Evolutionary conservation across 345 rosid genomes (phyloP).

Genomic region (Rhodamnia rubescens): DNA sequence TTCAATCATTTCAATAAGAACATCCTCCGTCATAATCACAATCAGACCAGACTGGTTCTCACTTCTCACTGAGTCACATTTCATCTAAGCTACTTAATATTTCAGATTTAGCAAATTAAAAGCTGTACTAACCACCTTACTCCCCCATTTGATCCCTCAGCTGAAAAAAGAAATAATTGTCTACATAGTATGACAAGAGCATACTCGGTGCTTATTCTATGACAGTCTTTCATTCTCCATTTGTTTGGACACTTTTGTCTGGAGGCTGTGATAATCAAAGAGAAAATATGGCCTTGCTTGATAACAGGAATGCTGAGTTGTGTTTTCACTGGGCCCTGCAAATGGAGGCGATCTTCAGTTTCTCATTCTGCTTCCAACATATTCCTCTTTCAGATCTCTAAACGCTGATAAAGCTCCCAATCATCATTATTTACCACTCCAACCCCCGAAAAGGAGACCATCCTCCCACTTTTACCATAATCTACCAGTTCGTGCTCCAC

Average conservation of each 20-base stretch:
- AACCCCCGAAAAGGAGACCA: not conserved
- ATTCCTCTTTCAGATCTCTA: not conserved
- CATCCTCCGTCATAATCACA: not conserved
- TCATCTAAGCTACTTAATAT: not conserved
- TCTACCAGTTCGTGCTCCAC: not conserved
- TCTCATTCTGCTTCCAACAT: not conserved
- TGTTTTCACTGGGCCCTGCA: not conserved
- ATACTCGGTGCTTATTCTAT: not conserved
- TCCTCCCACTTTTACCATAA: not conserved
- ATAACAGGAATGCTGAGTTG: not conserved
- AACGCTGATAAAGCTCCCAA: not conserved
- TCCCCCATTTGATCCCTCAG: not conserved
- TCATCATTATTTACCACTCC: not conserved
- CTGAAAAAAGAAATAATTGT: not conserved
- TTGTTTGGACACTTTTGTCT: not conserved
- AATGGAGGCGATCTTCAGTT: not conserved
- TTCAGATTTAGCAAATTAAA: not conserved
- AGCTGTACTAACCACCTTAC: not conserved
- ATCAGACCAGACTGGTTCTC: not conserved
- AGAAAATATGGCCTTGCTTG: not conserved
- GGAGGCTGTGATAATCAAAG: not conserved
- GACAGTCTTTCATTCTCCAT: not conserved
- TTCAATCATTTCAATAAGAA: not conserved
- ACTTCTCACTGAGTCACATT: not conserved
- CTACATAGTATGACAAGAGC: not conserved